Percentiles rank a stretch among this genome's conserved stretches.
Conservation (phyloP, 352 stramenopile genomes). For the Labyrinthula sp. region DNA sequence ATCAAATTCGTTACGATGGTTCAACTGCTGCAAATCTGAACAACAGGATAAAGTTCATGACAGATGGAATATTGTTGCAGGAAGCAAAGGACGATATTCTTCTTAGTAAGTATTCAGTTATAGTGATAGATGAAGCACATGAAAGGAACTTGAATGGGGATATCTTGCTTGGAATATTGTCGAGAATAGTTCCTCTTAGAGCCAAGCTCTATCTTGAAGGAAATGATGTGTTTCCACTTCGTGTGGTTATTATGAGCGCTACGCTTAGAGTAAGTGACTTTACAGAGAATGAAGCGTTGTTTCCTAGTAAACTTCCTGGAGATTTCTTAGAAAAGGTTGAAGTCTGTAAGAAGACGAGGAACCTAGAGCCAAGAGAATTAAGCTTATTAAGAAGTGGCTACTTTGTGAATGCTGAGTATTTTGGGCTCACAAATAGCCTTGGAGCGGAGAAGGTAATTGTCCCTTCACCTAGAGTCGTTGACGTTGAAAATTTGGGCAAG, state of each 20-base stretch:
- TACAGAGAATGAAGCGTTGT: conserved; percentile 70
- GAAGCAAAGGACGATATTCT: conserved; percentile 39
- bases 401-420: too few species aligned
- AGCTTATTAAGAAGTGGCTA: too few species aligned
- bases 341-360: too few species aligned
- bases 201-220: conserved; percentile 47
- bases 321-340: too few species aligned
- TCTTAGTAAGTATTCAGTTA: conserved; percentile 36
- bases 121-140: conserved; percentile 80
- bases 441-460: too few species aligned
- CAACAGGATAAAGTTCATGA: conserved; percentile 96
- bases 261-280: conserved; percentile 92
- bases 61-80: conserved; percentile 91
- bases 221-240: conserved; percentile 5
- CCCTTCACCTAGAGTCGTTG: too few species aligned
- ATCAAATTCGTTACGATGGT: conserved; percentile 93
- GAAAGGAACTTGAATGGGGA: conserved; percentile 79
- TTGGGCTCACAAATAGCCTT: too few species aligned
- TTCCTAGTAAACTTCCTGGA: conserved; percentile 55
- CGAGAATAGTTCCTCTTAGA: conserved; percentile 67
- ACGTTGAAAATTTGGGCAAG: conserved; percentile 72
- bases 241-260: conserved; percentile 86
- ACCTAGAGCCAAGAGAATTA: too few species aligned
- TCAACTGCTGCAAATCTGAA: conserved; percentile 59
- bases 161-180: conserved; percentile 84